Evolutionary conservation across 768 basidiomycete species (phyloP).

Genomic region (Dentipellis fragilis): DNA sequence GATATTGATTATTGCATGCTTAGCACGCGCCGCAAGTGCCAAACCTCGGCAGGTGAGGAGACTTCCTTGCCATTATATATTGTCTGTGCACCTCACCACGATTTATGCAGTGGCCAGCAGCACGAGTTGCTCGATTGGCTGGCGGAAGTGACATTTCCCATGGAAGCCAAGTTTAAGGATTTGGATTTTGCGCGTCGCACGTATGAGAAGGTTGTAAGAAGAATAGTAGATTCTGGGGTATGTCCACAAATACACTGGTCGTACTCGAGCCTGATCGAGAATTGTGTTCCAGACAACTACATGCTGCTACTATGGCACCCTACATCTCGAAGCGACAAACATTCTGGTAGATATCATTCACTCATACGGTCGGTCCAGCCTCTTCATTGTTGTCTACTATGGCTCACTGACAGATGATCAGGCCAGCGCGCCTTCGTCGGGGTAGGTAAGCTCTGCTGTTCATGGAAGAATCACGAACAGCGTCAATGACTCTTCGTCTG

Average conservation of each 20-base stretch:
- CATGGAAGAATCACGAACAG: background rate
- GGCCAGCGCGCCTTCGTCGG: slow-evolving; percentile 84
- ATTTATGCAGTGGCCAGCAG: slow-evolving; percentile 58
- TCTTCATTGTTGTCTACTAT: background rate
- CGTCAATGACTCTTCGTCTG: background rate
- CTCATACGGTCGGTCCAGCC: slow-evolving; percentile 36
- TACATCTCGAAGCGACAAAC: slow-evolving; percentile 77
- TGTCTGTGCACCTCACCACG: background rate
- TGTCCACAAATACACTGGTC: slow-evolving; percentile 17
- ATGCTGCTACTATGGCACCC: slow-evolving; percentile 81
- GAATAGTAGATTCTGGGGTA: slow-evolving; percentile 69
- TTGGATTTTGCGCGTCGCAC: slow-evolving; percentile 53
- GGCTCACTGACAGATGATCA: slow-evolving; percentile 13
- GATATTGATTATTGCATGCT: background rate
- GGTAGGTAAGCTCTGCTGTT: slow-evolving; percentile 32
- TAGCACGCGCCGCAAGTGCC: slow-evolving; percentile 79
- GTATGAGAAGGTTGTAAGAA: slow-evolving; percentile 64
- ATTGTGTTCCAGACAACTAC: slow-evolving; percentile 66
- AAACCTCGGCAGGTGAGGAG: slow-evolving; percentile 50
- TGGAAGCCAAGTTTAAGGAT: slow-evolving; percentile 70
- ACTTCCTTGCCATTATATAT: background rate
- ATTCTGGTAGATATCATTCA: slow-evolving; percentile 69
- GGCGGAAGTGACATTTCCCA: slow-evolving; percentile 74
- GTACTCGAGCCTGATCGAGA: no score
- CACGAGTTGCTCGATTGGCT: slow-evolving; percentile 90